Evolutionary conservation across 192 early-diverging fungal genomes (phyloP).

Genomic region (Backusella mclennaniae): DNA sequence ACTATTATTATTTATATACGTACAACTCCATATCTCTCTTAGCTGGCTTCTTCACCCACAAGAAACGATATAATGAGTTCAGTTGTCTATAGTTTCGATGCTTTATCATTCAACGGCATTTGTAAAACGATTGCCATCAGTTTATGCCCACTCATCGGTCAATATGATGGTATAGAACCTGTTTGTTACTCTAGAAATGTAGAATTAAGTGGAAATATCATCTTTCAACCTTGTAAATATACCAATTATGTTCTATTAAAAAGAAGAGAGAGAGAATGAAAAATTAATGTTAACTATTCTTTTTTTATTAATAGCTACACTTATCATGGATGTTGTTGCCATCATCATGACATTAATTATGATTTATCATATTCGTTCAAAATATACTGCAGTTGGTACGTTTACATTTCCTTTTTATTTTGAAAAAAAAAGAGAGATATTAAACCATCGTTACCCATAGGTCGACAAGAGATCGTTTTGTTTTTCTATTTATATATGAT

Average conservation of each 20-base stretch:
- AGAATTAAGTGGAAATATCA: constrained; percentile 77
- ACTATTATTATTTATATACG: not conserved
- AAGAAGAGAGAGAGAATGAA: not conserved
- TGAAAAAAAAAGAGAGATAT: not conserved
- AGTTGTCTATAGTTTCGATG: constrained; percentile 40
- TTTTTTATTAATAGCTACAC: constrained; percentile 57
- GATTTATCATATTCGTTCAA: constrained; percentile 97
- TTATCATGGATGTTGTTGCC: constrained; percentile 91
- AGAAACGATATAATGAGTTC: constrained; percentile 18
- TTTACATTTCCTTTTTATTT: not conserved
- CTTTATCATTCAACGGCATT: constrained; percentile 88
- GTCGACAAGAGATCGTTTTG: constrained; percentile 97
- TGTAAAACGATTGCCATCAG: constrained; percentile 83
- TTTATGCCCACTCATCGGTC: constrained; percentile 88
- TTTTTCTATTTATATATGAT: constrained; percentile 97
- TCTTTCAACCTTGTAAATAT: constrained; percentile 83
- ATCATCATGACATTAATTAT: constrained; percentile 96
- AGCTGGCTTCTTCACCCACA: not conserved
- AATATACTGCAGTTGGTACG: constrained; percentile 98
- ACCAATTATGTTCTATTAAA: not conserved
- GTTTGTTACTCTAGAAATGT: constrained; percentile 95
- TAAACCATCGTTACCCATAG: constrained; percentile 31
- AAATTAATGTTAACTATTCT: not conserved
- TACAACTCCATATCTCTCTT: not conserved
- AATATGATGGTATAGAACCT: constrained; percentile 73